These are phyloP conservation scores for Penicillium lagena DNA, from an alignment of 495 filamentous ascomycete species.

Conservation along the genomic window DNA sequence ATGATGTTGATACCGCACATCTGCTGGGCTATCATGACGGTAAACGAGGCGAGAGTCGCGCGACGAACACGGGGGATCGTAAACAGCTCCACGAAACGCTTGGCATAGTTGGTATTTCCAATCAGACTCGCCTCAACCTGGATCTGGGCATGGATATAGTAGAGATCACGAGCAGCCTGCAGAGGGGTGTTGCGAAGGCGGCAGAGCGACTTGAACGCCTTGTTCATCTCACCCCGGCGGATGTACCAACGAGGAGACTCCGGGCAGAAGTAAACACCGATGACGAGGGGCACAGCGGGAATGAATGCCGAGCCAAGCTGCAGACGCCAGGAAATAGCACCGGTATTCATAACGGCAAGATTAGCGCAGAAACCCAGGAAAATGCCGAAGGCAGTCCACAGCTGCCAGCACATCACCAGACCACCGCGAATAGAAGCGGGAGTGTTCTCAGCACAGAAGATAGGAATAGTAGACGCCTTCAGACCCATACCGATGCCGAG, in stretches of 20 bases:
- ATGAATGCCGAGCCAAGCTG: slow-evolving; percentile 64
- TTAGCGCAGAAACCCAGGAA: slow-evolving; percentile 57
- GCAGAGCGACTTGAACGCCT: slow-evolving; percentile 55
- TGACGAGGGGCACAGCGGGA: slow-evolving; percentile 50
- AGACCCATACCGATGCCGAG: slow-evolving; percentile 63
- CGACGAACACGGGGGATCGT: slow-evolving; percentile 62
- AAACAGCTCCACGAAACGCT: slow-evolving; percentile 58
- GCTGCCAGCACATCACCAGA: slow-evolving; percentile 60
- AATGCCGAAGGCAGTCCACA: slow-evolving; percentile 51
- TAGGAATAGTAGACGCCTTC: slow-evolving; percentile 54
- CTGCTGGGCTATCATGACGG: slow-evolving; percentile 75
- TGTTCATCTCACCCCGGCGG: slow-evolving; percentile 46
- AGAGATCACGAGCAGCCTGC: slow-evolving; percentile 61
- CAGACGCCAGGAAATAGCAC: slow-evolving; percentile 53
- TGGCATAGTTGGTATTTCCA: slow-evolving; percentile 44
- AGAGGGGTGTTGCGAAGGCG: slow-evolving; percentile 54
- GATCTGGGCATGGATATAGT: slow-evolving; percentile 58
- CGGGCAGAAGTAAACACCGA: neutral
- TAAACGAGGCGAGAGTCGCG: slow-evolving; percentile 56
- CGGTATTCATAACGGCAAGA: slow-evolving; percentile 49
- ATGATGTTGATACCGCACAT: slow-evolving; percentile 78
- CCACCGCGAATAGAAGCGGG: slow-evolving; percentile 56
- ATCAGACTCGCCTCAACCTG: slow-evolving; percentile 43
- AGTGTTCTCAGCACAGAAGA: slow-evolving; percentile 56
- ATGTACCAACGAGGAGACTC: slow-evolving; percentile 41